These are phyloP conservation scores for Asterochloris erici DNA, from an alignment of 139 green algal species.

Conservation along the genomic window DNA sequence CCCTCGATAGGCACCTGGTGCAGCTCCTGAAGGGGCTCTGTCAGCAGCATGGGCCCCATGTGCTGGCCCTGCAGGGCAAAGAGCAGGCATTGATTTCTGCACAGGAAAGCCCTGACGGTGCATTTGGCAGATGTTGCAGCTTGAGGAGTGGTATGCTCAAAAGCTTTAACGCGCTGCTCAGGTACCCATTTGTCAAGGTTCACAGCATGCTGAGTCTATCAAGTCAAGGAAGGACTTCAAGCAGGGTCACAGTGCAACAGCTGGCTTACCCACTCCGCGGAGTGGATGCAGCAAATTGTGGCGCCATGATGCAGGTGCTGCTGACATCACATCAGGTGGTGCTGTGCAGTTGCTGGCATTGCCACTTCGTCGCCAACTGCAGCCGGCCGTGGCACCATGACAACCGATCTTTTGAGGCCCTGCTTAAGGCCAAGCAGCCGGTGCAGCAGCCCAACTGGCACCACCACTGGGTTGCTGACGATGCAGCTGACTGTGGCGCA, in stretches of 20 bases:
- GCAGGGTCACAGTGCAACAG: too few relatives aligned
- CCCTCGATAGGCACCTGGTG: constrained; percentile 25
- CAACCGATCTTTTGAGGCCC: too few relatives aligned
- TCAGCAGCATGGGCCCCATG: constrained; percentile 36
- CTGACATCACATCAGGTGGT: too few relatives aligned
- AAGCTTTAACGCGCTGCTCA: not conserved
- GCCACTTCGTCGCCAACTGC: too few relatives aligned
- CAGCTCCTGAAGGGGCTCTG: constrained; percentile 57
- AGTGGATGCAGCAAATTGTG: too few relatives aligned
- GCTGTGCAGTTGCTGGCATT: too few relatives aligned
- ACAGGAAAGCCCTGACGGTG: not conserved
- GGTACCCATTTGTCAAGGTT: not conserved
- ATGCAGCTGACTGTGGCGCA: not conserved
- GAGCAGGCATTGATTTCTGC: not conserved
- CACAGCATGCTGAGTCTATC: not conserved
- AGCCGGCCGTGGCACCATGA: too few relatives aligned
- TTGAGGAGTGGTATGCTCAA: not conserved
- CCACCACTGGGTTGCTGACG: not conserved
- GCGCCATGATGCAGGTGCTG: too few relatives aligned
- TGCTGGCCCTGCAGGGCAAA: not conserved
- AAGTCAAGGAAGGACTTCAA: not conserved
- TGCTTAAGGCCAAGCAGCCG: not conserved
- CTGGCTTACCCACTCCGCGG: too few relatives aligned
- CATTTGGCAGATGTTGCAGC: not conserved
- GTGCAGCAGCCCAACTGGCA: not conserved